phyloP scores from a whole-genome alignment of 805 yeast genomes.

The Ogataea trehalophila region DNA sequence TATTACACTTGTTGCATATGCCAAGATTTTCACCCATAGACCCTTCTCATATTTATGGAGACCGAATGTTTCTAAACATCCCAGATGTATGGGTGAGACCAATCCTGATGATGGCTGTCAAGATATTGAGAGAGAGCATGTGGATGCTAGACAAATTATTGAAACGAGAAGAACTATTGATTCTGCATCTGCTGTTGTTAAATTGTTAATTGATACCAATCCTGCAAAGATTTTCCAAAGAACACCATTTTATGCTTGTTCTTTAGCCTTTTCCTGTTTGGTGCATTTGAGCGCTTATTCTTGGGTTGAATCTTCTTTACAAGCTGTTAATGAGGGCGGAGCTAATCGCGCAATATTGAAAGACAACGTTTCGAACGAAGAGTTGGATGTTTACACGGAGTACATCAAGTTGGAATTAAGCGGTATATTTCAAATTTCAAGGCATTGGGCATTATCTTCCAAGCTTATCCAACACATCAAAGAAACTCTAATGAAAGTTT shows the following conservation, averaged over 20 bases:
- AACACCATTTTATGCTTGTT: conserved; percentile 50
- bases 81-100: conserved; percentile 32
- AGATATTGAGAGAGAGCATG: conserved; percentile 28
- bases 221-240: conserved; percentile 39
- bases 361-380: conserved; percentile 29
- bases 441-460: conserved; percentile 48
- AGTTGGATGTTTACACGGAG: conserved; percentile 41
- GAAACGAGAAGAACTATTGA: conserved; percentile 52
- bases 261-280: conserved; percentile 47
- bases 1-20: conserved; percentile 42
- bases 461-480: conserved; percentile 42
- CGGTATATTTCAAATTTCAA: conserved; percentile 44
- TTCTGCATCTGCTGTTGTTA: conserved; percentile 47
- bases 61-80: conserved; percentile 39
- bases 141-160: conserved; percentile 41
- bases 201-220: conserved; percentile 42
- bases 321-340: conserved; percentile 4
- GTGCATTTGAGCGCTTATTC: conserved; percentile 50
- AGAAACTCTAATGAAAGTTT: conserved; percentile 38
- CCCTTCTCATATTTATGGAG: conserved; percentile 52
- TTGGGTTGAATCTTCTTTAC: conserved; percentile 42
- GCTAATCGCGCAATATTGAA: conserved; percentile 15
- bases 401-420: conserved; percentile 45
- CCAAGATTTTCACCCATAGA: conserved; percentile 50
- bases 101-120: conserved; percentile 28